These are phyloP conservation scores for Chaetoceros muelleri DNA, from an alignment of 108 stramenopile genomes.

Conservation along the genomic window DNA sequence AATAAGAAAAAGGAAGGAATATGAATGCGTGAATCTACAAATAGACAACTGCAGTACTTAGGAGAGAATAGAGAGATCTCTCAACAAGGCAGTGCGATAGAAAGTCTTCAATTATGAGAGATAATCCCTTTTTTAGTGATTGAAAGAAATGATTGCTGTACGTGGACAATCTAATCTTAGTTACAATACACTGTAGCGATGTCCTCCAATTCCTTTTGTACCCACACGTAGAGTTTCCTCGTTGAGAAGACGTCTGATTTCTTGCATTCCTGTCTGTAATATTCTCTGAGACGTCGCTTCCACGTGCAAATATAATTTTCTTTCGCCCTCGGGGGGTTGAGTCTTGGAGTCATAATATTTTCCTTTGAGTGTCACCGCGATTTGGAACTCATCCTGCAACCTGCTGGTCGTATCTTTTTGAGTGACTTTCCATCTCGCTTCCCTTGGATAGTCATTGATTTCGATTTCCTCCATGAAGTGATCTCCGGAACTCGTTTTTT, in stretches of 20 bases:
- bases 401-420: constrained; percentile 81
- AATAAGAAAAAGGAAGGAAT: no score
- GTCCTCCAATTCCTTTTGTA: constrained; percentile 29
- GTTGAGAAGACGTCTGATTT: constrained; percentile 83
- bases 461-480: constrained; percentile 82
- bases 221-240: constrained; percentile 86
- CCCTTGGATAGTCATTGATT: constrained; percentile 89
- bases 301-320: constrained; percentile 74
- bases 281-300: constrained; percentile 73
- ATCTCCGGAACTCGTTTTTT: constrained; percentile 13
- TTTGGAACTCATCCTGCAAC: constrained; percentile 85
- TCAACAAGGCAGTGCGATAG: no score
- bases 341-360: constrained; percentile 56
- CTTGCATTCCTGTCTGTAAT: constrained; percentile 64
- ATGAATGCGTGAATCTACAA: no score
- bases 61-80: no score
- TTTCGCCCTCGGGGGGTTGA: constrained; percentile 50
- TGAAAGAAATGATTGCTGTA: no score
- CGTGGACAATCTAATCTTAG: no score
- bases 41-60: no score
- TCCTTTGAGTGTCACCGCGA: constrained; percentile 85
- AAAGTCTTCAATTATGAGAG: no score
- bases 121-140: no score
- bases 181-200: constrained; percentile 58
- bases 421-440: constrained; percentile 84